Conservation (phyloP, 345 rosid species). For the Eucalyptus rudis region DNA sequence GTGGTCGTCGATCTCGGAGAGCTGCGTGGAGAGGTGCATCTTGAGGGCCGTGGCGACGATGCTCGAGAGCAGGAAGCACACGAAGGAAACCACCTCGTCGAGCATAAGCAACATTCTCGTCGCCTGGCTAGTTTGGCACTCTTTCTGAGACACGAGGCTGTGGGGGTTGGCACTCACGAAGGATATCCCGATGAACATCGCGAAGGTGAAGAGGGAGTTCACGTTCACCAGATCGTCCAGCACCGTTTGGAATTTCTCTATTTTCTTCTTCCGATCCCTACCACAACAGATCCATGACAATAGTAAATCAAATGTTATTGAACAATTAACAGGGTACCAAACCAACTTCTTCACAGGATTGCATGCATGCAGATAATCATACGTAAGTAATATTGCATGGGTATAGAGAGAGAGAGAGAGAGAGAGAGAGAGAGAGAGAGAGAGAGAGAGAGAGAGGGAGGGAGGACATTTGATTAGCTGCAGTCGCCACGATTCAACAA, state of each 20-base stretch:
- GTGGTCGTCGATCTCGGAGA: no score
- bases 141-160: constrained; percentile 1
- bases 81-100: constrained; percentile 17
- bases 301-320: background rate
- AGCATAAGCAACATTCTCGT: background rate
- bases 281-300: background rate
- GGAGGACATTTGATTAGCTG: no score
- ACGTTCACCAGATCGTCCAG: constrained; percentile 24
- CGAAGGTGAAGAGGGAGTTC: constrained; percentile 23
- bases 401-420: background rate
- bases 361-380: background rate
- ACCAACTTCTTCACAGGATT: background rate
- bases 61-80: constrained; percentile 14
- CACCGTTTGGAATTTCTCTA: background rate
- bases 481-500: background rate
- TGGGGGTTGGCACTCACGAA: background rate
- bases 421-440: background rate
- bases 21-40: background rate
- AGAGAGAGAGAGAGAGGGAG: background rate
- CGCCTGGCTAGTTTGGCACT: background rate
- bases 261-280: background rate
- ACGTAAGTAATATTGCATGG: no score
- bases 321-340: background rate
- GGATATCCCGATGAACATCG: constrained; percentile 21
- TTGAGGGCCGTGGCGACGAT: background rate